These are phyloP conservation scores for Trametes sanguinea DNA, from an alignment of 768 basidiomycete species.

Conservation along the genomic window DNA sequence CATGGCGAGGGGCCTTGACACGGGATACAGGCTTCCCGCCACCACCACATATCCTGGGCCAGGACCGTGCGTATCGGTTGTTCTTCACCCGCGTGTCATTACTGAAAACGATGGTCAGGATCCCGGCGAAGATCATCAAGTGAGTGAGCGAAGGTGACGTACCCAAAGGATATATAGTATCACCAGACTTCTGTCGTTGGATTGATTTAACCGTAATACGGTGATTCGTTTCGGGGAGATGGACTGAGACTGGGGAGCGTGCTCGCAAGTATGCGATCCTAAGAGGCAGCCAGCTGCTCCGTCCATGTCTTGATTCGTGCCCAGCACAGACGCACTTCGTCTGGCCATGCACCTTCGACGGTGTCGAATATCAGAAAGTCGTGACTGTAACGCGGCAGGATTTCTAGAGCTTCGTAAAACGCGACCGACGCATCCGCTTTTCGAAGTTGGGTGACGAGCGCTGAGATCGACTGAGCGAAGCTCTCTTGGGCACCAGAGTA, in stretches of 20 bases:
- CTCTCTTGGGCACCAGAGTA: conserved; percentile 11
- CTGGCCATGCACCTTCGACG: conserved; percentile 11
- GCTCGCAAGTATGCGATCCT: too few relatives aligned
- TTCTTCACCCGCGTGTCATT: neutral
- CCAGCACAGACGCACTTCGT: conserved; percentile 15
- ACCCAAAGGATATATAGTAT: neutral
- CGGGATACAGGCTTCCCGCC: conserved; percentile 8
- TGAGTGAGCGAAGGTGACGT: neutral
- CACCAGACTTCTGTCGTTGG: too few relatives aligned
- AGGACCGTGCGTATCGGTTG: neutral
- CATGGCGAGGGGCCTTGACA: neutral
- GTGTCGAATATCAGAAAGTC: conserved; percentile 16
- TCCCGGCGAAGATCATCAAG: conserved; percentile 7
- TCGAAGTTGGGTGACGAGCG: neutral
- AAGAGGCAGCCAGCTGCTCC: neutral
- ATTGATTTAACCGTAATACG: too few relatives aligned
- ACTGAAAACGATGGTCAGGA: neutral
- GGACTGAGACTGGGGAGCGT: neutral
- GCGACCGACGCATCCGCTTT: neutral
- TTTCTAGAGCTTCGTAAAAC: neutral
- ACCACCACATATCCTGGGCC: conserved; percentile 13
- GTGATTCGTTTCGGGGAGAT: neutral
- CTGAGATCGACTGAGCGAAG: conserved; percentile 8
- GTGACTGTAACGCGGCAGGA: conserved; percentile 13
- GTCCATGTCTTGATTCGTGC: conserved; percentile 9